phyloP scores from a whole-genome alignment of 495 filamentous ascomycete species.

The Hypoxylon crocopeplum region DNA sequence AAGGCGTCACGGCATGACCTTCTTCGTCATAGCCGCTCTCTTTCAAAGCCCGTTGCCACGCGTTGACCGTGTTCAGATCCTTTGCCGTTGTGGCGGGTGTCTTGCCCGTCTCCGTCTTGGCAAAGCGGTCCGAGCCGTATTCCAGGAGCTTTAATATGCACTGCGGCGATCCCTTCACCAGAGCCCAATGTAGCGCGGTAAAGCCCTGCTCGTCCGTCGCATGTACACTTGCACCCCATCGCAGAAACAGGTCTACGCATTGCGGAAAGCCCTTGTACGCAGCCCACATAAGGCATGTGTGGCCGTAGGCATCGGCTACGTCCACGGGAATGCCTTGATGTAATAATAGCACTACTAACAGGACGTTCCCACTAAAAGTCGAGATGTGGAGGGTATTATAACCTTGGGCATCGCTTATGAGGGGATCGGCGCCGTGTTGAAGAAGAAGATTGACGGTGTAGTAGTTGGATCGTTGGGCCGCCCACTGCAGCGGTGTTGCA shows the following conservation, averaged over 20 bases:
- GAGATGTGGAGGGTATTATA: slow-evolving; percentile 97
- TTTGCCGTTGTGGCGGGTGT: slow-evolving; percentile 81
- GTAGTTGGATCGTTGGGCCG: slow-evolving; percentile 91
- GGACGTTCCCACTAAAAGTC: slow-evolving; percentile 96
- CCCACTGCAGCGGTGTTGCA: slow-evolving; percentile 95
- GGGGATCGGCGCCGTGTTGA: slow-evolving; percentile 85
- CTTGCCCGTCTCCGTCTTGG: slow-evolving; percentile 85
- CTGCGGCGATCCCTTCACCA: slow-evolving; percentile 85
- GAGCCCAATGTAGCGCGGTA: slow-evolving; percentile 93
- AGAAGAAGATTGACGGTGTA: slow-evolving; percentile 79
- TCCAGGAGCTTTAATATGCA: slow-evolving; percentile 93
- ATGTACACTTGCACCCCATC: slow-evolving; percentile 95
- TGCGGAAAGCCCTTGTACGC: slow-evolving; percentile 94
- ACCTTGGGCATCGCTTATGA: slow-evolving; percentile 87
- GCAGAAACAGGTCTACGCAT: slow-evolving; percentile 89
- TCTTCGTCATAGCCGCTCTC: slow-evolving; percentile 86
- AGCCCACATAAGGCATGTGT: slow-evolving; percentile 97
- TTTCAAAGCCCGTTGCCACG: slow-evolving; percentile 83
- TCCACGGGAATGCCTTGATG: slow-evolving; percentile 96
- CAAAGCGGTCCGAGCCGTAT: slow-evolving; percentile 91
- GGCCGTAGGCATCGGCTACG: slow-evolving; percentile 82
- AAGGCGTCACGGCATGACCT: slow-evolving; percentile 68
- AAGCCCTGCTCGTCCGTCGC: slow-evolving; percentile 89
- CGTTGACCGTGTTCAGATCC: slow-evolving; percentile 83
- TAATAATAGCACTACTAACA: slow-evolving; percentile 80